Conservation (phyloP, 257 asterid species). For the Orobanche coerulescens region DNA sequence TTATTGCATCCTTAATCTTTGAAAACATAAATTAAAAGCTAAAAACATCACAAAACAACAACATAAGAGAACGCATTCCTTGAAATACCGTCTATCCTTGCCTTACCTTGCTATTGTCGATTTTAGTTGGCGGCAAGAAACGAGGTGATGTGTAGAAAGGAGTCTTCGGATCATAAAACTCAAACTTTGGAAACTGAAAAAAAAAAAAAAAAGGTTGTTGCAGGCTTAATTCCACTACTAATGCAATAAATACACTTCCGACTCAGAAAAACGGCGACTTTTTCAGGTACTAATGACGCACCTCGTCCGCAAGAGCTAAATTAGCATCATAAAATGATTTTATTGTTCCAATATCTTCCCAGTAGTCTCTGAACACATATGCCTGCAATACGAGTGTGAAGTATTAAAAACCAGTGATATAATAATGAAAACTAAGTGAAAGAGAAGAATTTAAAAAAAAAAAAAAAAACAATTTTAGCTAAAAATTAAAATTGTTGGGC, state of each 20-base stretch:
- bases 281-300: no score
- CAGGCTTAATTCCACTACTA: not conserved
- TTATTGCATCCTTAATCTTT: slow-evolving; percentile 86
- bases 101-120: slow-evolving; percentile 72
- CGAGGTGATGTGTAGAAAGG: slow-evolving; percentile 96
- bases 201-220: not conserved
- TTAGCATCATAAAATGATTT: slow-evolving; percentile 86
- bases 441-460: not conserved
- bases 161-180: slow-evolving; percentile 85
- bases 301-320: slow-evolving; percentile 84
- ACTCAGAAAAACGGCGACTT: not conserved
- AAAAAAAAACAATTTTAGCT: no score
- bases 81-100: not conserved
- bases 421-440: not conserved
- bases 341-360: slow-evolving; percentile 93
- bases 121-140: slow-evolving; percentile 90
- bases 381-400: slow-evolving; percentile 43
- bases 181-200: slow-evolving; percentile 66
- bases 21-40: not conserved
- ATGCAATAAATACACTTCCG: not conserved
- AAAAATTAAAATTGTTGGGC: no score
- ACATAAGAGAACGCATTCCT: not conserved
- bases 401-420: not conserved
- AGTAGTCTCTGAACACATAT: slow-evolving; percentile 82
- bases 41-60: slow-evolving; percentile 8